phyloP scores from a whole-genome alignment of 768 basidiomycete species.

The Suillus spraguei region DNA sequence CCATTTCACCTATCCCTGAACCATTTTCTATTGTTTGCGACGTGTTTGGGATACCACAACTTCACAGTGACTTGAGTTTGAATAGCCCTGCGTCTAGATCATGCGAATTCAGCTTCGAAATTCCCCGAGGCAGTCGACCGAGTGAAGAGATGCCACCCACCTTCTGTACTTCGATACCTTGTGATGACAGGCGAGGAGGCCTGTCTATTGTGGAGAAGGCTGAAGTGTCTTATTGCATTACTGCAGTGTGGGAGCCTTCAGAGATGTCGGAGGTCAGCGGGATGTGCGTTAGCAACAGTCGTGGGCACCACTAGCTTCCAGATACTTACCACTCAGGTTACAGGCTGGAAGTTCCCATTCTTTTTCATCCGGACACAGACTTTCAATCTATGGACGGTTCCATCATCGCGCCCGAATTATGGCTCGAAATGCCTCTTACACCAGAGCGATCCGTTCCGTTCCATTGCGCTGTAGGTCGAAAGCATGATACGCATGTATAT shows the following conservation, averaged over 20 bases:
- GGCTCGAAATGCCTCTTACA: slow-evolving; percentile 70
- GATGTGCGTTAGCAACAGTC: slow-evolving; percentile 44
- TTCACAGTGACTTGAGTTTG: slow-evolving; percentile 47
- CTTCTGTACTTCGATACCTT: slow-evolving; percentile 44
- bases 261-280: slow-evolving; percentile 45
- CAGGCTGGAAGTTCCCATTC: slow-evolving; percentile 67
- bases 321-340: slow-evolving; percentile 12
- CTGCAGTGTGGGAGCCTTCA: slow-evolving; percentile 58
- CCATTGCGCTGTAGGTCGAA: slow-evolving; percentile 62
- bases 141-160: slow-evolving; percentile 68
- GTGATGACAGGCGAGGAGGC: slow-evolving; percentile 26
- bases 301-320: background rate
- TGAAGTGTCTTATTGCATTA: slow-evolving; percentile 56
- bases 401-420: slow-evolving; percentile 47
- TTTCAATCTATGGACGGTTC: slow-evolving; percentile 59
- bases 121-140: slow-evolving; percentile 48
- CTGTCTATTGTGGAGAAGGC: slow-evolving; percentile 35
- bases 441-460: slow-evolving; percentile 66
- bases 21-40: slow-evolving; percentile 26
- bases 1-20: slow-evolving; percentile 35
- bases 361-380: slow-evolving; percentile 60
- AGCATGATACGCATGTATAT: slow-evolving; percentile 1
- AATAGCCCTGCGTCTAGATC: slow-evolving; percentile 33
- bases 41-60: slow-evolving; percentile 46
- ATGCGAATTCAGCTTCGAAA: slow-evolving; percentile 54